Base-by-base conservation (phyloP, 768 basidiomycete genomes). In the Rubroboletus satanas region DNA sequence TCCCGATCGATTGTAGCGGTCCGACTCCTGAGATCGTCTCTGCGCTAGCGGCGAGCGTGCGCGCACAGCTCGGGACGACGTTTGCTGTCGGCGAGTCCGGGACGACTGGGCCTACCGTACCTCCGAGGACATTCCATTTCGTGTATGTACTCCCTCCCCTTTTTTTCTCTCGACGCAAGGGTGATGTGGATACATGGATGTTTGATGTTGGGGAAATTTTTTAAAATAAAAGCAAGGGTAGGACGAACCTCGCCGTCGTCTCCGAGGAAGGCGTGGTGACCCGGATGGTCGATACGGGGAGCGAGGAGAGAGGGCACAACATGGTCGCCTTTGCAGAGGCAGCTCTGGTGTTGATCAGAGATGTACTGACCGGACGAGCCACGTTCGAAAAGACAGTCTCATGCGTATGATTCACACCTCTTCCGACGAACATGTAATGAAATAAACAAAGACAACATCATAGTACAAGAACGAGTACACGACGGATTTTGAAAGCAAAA, bases 321-420 rank as follows among this genome's bases (percentile, higher is more conserved):
- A 46, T 46, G 45, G 45, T 46, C 31, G 45, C 45, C 18, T 46
- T 46, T 46, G 45, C 45, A 33, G 45, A 46, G 45, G 45, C 45
- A 21, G 47, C 33, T 4, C 35, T 48, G 47, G 47, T 48, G 1
- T 6, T 41, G n/a, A 18, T 49, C 37, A 42, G 49, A 4, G 49
- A 41, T 0, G 46, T 45, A 31, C 45, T 45, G 12, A 45, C 45
- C 4, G 46, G 46, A n/a, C 23, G 17, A 11, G 15, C 4, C 17
- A 4, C 7, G 15, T 14, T 31, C 3, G n/a, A 45, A 29, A 29
- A 9, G 23, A 10, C 15, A 7, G 42, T 31, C n/a, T 18, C 2
- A 12, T n/a, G 44, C 18, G 28, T 44, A n/a, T 11, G 17, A 6
- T 28, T n/a, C 26, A 31, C 26, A 31, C 7, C 41, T 5, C 15